Conservation (phyloP, 2,329 filamentous ascomycete genomes). For the Fusarium sp. region DNA sequence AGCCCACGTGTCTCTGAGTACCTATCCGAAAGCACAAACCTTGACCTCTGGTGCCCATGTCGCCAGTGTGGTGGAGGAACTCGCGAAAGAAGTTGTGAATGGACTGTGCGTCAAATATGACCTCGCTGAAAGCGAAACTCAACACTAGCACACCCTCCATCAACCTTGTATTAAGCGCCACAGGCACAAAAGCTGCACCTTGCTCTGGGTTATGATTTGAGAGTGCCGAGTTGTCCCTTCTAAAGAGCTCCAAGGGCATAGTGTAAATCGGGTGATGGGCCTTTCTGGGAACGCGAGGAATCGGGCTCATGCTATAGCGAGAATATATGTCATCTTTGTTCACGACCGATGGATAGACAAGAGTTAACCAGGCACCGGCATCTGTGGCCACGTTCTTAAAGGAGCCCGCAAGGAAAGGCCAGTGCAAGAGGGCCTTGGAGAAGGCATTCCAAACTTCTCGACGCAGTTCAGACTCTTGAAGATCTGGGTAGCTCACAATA, state of each 20-base stretch:
- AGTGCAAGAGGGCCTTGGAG: conserved; percentile 15
- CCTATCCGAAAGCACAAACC: conserved; percentile 15
- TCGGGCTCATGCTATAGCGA: neutral
- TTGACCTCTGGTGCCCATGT: neutral
- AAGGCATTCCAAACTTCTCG: neutral
- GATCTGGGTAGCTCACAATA: no score
- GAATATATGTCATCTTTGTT: neutral
- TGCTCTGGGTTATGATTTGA: conserved; percentile 2
- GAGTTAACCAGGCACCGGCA: neutral
- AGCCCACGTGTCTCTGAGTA: conserved; percentile 1
- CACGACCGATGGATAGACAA: conserved; percentile 12
- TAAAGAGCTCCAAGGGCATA: neutral
- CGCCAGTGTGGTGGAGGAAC: conserved; percentile 18
- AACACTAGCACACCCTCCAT: conserved; percentile 14
- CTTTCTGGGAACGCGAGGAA: neutral
- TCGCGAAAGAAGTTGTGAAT: conserved; percentile 34
- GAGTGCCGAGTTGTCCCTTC: conserved; percentile 12
- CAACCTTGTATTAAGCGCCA: conserved; percentile 20
- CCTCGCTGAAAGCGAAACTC: conserved; percentile 31
- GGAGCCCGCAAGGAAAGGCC: conserved; percentile 28
- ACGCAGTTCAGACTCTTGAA: no score
- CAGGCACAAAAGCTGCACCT: conserved; percentile 2
- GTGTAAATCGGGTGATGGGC: neutral
- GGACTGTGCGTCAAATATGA: conserved; percentile 32
- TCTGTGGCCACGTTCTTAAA: conserved; percentile 3